Base-by-base conservation (phyloP, 805 yeast species). In the Pichia nanzhaoensis region DNA sequence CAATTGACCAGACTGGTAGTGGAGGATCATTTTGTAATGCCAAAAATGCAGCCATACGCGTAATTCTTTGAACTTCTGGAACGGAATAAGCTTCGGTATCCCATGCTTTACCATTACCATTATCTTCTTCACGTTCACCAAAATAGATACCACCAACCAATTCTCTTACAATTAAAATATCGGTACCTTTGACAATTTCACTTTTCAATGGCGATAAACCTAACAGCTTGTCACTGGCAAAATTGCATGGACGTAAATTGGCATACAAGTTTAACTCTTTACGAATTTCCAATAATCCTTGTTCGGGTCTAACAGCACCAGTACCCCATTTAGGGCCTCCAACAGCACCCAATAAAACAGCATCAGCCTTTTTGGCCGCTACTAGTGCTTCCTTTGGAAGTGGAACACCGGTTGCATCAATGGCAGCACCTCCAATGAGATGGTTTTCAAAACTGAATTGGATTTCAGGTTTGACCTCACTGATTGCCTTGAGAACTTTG, bases 251-350 rank as follows among this genome's bases (percentile, higher is more conserved):
- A 66, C 99, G 84, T 67, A 93, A 77, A 68, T 93, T 93, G 48
- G 99, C 99, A 65, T 93, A 93, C 55, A 93, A 73, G 64, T 84
- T 85, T 62, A 93, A 77, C 65, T 89, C 98, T 67, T 93, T 93
- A 68, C 99, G 80, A 65, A 93, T 91, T 70, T 90, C 78, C 53
- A 93, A 75, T 55, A 93, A 75, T 49, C 99, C 99, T 69, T 88
- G 98, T 66, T 93, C 99, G 42, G 99, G 99, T 70, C 99, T 82
- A 39, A 91, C 98, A 12, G 75, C 61, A 41, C 97, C 97, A 22
- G 97, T 86, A 32, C 98, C 98, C 99, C 99, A 93, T 69, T 93
- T 93, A 50, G 99, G 99, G 30, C 99, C 99, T 52, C 99, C 99
- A 30, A 93, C 99, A 8, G 99, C 96, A 54, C 99, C 99, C 46